phyloP scores from a whole-genome alignment of 192 early-diverging fungal genomes.

The Entomortierella beljakovae region DNA sequence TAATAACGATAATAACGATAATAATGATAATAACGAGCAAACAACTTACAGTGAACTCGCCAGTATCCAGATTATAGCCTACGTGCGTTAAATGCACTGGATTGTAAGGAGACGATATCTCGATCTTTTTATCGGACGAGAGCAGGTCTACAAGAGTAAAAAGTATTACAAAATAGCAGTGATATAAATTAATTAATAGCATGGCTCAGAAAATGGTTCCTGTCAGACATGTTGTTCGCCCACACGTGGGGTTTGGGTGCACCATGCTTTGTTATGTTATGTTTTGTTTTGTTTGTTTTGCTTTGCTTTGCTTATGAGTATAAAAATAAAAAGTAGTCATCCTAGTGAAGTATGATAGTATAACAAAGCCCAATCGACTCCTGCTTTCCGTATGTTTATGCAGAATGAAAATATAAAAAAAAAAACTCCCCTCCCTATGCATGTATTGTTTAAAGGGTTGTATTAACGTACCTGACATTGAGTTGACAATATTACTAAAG shows the following conservation, averaged over 20 bases:
- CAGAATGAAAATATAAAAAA: neutral
- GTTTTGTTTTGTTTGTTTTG: too few relatives aligned
- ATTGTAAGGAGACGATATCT: conserved; percentile 96
- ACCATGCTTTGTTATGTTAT: too few relatives aligned
- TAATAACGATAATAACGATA: neutral
- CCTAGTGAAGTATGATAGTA: too few relatives aligned
- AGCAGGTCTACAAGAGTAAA: conserved; percentile 56
- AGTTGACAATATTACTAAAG: conserved; percentile 66
- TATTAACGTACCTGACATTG: conserved; percentile 54
- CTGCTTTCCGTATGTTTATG: too few relatives aligned
- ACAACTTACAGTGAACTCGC: conserved; percentile 84
- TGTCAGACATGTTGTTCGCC: conserved; percentile 8
- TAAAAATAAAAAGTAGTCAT: too few relatives aligned
- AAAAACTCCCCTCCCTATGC: neutral
- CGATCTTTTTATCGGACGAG: conserved; percentile 78
- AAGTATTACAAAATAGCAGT: neutral
- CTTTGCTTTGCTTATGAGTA: too few relatives aligned
- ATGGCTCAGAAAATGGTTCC: neutral
- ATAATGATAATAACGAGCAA: neutral
- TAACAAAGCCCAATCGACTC: too few relatives aligned
- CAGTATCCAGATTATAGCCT: conserved; percentile 96
- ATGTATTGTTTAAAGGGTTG: neutral
- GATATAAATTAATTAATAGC: too few relatives aligned
- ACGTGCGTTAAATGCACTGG: conserved; percentile 98
- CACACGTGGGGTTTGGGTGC: neutral